A percentile compares a stretch with the other conserved stretches of the same genome.
phyloP scores from a whole-genome alignment of 108 stramenopile species.

The Thalassiosira profunda region DNA sequence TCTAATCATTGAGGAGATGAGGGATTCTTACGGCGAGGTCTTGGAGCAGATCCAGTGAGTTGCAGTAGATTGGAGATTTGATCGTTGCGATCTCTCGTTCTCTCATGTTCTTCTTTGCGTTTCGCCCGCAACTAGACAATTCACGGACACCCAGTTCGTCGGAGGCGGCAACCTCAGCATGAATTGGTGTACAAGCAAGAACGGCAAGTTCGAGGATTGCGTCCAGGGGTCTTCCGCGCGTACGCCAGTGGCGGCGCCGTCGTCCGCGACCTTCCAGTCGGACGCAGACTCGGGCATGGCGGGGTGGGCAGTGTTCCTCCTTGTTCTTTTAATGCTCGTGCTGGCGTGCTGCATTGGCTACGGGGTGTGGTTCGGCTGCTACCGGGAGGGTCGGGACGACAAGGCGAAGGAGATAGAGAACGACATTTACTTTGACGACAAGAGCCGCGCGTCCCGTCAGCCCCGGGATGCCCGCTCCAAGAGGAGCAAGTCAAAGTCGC shows the following conservation, averaged over 20 bases:
- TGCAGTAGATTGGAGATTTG: no score
- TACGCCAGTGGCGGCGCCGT: background rate
- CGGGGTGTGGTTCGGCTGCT: no score
- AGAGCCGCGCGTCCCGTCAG: no score
- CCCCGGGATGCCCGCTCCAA: no score
- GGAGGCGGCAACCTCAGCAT: background rate
- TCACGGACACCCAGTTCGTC: background rate
- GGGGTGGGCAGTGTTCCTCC: conserved; percentile 41
- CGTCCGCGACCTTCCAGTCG: background rate
- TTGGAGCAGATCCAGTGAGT: background rate
- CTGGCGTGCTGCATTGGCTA: conserved; percentile 25
- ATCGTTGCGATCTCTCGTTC: background rate
- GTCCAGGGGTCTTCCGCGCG: background rate
- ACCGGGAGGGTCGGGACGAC: no score
- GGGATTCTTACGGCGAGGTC: background rate
- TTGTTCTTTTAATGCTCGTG: conserved; percentile 23
- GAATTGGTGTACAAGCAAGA: background rate
- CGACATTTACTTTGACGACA: no score
- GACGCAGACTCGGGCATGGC: conserved; percentile 8
- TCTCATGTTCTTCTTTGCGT: background rate
- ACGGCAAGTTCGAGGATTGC: background rate
- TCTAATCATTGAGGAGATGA: background rate
- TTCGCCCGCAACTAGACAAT: background rate
- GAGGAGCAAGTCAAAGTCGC: no score
- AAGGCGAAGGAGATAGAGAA: no score